Percentiles rank a stretch among this genome's conserved stretches.
phyloP scores from a whole-genome alignment of 2,329 filamentous ascomycete genomes.

The Pyricularia sp. region DNA sequence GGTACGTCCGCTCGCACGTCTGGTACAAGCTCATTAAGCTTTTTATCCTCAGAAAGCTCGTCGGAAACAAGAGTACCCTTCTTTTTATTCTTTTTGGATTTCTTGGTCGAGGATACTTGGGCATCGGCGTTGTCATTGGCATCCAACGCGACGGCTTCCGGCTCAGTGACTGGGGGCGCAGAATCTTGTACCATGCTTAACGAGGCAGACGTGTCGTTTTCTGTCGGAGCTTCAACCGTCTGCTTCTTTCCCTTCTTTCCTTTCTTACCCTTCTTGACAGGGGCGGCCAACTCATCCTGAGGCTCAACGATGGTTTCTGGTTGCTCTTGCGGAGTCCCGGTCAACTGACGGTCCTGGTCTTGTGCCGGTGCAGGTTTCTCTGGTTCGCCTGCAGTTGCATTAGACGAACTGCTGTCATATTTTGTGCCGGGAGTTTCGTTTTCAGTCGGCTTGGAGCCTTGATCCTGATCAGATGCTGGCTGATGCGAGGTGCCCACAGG shows the following conservation, averaged over 20 bases:
- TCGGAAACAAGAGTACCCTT: conserved; percentile 8
- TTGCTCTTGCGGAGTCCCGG: neutral
- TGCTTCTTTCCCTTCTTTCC: conserved; percentile 20
- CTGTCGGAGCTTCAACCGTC: conserved; percentile 7
- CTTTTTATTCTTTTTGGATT: conserved; percentile 16
- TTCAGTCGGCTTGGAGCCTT: neutral
- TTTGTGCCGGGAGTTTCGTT: neutral
- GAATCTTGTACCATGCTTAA: neutral
- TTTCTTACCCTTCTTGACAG: conserved; percentile 19
- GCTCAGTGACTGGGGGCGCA: neutral
- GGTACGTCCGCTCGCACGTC: neutral
- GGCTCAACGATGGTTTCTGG: neutral
- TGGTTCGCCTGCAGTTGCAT: neutral
- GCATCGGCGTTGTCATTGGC: neutral
- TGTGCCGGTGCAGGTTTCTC: neutral
- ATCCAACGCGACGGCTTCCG: neutral
- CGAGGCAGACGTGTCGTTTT: neutral
- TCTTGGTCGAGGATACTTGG: conserved; percentile 7
- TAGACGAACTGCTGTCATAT: neutral
- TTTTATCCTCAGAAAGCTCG: neutral
- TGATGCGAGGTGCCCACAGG: neutral
- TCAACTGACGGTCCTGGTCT: neutral
- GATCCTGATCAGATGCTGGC: neutral
- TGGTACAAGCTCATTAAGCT: neutral
- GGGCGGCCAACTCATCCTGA: neutral